Percentiles rank a stretch among this genome's conserved stretches.
phyloP scores from a whole-genome alignment of 345 rosid genomes.

The Cardamine chenopodiifolia region DNA sequence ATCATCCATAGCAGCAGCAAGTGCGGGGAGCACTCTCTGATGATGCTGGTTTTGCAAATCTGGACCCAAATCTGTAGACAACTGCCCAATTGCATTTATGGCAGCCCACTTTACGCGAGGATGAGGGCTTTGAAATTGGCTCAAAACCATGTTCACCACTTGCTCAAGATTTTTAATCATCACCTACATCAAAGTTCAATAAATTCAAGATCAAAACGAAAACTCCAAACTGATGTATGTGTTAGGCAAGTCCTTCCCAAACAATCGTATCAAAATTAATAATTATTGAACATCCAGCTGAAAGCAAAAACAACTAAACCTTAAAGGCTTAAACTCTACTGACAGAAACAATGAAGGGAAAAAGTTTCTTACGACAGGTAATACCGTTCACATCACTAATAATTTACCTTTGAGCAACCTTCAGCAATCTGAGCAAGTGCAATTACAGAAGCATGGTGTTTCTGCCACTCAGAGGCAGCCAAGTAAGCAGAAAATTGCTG shows the following conservation, averaged over 20 bases:
- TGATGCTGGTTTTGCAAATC: slow-evolving; percentile 97
- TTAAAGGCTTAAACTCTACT: background rate
- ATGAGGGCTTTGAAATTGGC: slow-evolving; percentile 82
- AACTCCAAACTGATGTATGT: background rate
- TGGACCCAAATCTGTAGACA: slow-evolving; percentile 98
- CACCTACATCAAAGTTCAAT: slow-evolving; percentile 51
- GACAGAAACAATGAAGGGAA: background rate
- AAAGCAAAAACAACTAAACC: background rate
- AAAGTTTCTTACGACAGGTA: background rate
- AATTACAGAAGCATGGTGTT: slow-evolving; percentile 95
- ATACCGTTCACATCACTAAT: background rate
- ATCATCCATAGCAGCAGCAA: slow-evolving; percentile 94
- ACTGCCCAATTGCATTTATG: slow-evolving; percentile 95
- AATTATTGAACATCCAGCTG: background rate
- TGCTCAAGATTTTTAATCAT: slow-evolving; percentile 92
- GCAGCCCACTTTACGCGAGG: slow-evolving; percentile 99
- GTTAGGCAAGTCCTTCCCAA: background rate
- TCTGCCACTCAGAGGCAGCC: slow-evolving; percentile 97
- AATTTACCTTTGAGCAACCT: slow-evolving; percentile 89
- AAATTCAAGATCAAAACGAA: slow-evolving; percentile 10
- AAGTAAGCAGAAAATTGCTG: slow-evolving; percentile 87
- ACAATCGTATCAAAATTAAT: background rate
- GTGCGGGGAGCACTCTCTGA: slow-evolving; percentile 78
- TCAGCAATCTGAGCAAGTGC: slow-evolving; percentile 99
- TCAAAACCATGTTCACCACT: slow-evolving; percentile 84